Base-by-base conservation (phyloP, 495 filamentous ascomycete genomes). In the Penicillium chermesinum region DNA sequence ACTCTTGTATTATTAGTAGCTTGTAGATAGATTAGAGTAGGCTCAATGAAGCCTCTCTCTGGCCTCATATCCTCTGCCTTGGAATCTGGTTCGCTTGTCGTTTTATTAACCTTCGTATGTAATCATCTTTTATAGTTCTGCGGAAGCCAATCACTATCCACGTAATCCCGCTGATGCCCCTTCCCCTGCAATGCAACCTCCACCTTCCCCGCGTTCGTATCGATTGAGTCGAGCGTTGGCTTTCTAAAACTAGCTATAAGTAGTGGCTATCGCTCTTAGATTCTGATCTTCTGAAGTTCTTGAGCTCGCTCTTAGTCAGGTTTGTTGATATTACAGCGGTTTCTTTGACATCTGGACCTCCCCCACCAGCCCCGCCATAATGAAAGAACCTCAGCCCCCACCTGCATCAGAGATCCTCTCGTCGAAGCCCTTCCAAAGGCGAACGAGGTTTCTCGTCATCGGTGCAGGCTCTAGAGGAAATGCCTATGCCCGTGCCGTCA, bases 401-500 rank as follows among this genome's bases (percentile, higher is more conserved):
- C 37, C 49, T 27, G 25, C 10, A 5, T 12, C 40, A 30, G 38
- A 52, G 39, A 30, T 42, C 13, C 43, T 35, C 35, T 25, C 42
- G 3, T 3, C 20, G n/a, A 21, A 18, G n/a, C 10, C 17, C 16
- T n/a, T 19, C 34, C 8, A n/a, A 30, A 6, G 27, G 40, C 10
- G 57, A 57, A 53, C 60, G 1, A 75, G 79, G 15, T 74, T 94
- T 56, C 74, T 96, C 39, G 75, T 97, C 52, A 86, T 96, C 50
- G 91, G 91, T 1, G 93, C 88, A 9, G 91, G 93, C 16, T 89
- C 86, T 14, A 81, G 91, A 4, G 91, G 91, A 36, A 76, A 77
- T 44, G 76, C 85, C 14, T 95, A 95, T 61, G 86, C 85, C 9
- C 65, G 72, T 35, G 84, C 86, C 37, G 81, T 88, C 20, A 64